Evolutionary conservation across 768 basidiomycete species (phyloP), one percentile per base, ranked within the genome.

Genomic region (Tricholoma terreum): DNA sequence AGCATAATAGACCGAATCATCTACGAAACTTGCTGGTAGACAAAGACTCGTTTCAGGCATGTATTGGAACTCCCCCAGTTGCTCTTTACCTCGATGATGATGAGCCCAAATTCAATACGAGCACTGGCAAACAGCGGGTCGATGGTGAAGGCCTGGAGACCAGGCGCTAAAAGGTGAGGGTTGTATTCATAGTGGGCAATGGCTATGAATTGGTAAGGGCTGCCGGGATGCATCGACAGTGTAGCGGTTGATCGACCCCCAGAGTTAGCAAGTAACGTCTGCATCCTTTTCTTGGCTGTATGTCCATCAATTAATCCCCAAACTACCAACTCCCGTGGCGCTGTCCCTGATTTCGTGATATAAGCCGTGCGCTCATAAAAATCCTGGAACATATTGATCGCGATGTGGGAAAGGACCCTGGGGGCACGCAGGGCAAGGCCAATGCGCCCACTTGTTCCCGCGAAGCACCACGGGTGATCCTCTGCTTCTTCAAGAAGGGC

Each of bases 281-380:
- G 9, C 17, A 52, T 15, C 22, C 22, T 52, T 15, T 52, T 30
- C 22, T 27, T 21, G 2, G 36, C 8, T 21, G 11, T 15, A 35
- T 9, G 11, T 22, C 51, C 51, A 52, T 52, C 51, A 3, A 52
- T 21, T 10, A 36, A 52, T 22, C 51, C 51, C 51, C 51, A 52
- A 35, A 34, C 19, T 2, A 17, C 15, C 3, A 52, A 21, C 22
- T 33, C 35, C 24, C 33, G 17, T 12, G 51, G 51, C 8, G 51
- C 31, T 6, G 51, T 6, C 49, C 49, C 49, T 22, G 17, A n/a
- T 14, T 12, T 21, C 15, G n/a, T 40, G 12, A 33, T 7, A 17
- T 8, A 35, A 34, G 17, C 17, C 17, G n/a, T n/a, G 24, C 19
- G 11, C n/a, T 8, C 10, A 7, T 5, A 17, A 6, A 35, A 35